Evolutionary conservation across 2,329 filamentous ascomycete species (phyloP), one percentile per base, ranked within the genome.

Genomic region (Ilyonectria robusta): DNA sequence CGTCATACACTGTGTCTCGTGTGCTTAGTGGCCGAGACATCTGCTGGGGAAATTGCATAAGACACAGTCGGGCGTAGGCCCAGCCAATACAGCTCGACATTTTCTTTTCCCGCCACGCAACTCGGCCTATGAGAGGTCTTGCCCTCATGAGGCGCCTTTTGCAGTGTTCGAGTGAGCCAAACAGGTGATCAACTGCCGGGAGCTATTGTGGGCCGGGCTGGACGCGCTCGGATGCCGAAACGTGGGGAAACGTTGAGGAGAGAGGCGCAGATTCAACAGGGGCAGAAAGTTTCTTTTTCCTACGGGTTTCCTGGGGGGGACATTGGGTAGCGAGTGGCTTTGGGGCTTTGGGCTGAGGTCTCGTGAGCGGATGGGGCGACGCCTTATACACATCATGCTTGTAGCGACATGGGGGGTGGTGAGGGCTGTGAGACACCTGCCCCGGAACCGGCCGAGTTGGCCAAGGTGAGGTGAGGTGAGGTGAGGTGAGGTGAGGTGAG

Each of bases 231-330:
- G 51, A 55, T 63, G 46, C 42, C 59, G 50, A 68, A 63, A 69
- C 64, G 67, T 57, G 67, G 67, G 67, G 64, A 67, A 67, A 46
- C 7, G 19, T 56, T 37, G 26, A 44, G 26, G 55, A 47, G 29
- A 65, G 29, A 65, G 29, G 61, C 17, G 26, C 21, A 57, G 29
- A 56, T 60, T 55, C 44, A 65, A 31, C 46, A 37, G 53, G 21
- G 59, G 35, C 37, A 50, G 29, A 33, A 37, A 54, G 37, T 68
- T 62, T 42, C 62, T 59, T 66, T 68, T 68, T 58, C n/a, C 46
- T 29, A 19, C n/a, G 33, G 23, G 21, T 35, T 23, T 51, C 29
- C 35, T 44, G 33, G 53, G 26, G 54, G 13, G n/a, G 11, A 44
- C 23, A 4, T 56, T 57, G 61, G 44, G 35, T 33, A n/a, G 54